phyloP scores from a whole-genome alignment of 2,329 filamentous ascomycete species.

The Fusarium falciforme region DNA sequence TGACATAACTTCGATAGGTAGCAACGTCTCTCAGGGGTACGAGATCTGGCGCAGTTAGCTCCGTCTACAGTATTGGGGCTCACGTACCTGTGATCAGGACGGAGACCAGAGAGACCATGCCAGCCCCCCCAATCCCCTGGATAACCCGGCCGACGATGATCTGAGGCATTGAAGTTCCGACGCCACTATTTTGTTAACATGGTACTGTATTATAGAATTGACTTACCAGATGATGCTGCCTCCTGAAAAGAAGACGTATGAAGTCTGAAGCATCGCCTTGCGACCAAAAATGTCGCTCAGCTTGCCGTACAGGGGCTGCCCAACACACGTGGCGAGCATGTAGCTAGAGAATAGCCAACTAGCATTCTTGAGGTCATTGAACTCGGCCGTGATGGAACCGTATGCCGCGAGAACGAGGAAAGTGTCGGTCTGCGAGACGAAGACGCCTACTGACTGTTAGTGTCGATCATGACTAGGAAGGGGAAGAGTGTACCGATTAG shows the following conservation, averaged over 20 bases:
- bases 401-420: slow-evolving; percentile 22
- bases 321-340: slow-evolving; percentile 3
- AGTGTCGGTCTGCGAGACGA: slow-evolving; percentile 15
- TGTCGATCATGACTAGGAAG: too few species aligned
- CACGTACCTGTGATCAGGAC: slow-evolving; percentile 5
- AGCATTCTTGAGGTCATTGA: slow-evolving; percentile 10
- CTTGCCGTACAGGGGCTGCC: slow-evolving; percentile 16
- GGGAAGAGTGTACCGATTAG: neutral
- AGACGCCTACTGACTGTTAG: slow-evolving; percentile 7
- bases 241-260: slow-evolving; percentile 7
- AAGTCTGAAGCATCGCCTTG: neutral
- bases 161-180: neutral
- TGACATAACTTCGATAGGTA: slow-evolving; percentile 22
- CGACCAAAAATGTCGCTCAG: slow-evolving; percentile 20
- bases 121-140: slow-evolving; percentile 9
- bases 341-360: slow-evolving; percentile 12
- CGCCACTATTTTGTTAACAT: neutral
- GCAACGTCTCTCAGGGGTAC: slow-evolving; percentile 17
- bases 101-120: slow-evolving; percentile 3
- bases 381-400: slow-evolving; percentile 9
- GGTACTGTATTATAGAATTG: too few species aligned
- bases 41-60: slow-evolving; percentile 1
- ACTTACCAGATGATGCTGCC: slow-evolving; percentile 6
- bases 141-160: slow-evolving; percentile 10
- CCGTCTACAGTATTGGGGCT: too few species aligned